phyloP scores from a whole-genome alignment of 306 rosid species.

The Cicer arietinum region DNA sequence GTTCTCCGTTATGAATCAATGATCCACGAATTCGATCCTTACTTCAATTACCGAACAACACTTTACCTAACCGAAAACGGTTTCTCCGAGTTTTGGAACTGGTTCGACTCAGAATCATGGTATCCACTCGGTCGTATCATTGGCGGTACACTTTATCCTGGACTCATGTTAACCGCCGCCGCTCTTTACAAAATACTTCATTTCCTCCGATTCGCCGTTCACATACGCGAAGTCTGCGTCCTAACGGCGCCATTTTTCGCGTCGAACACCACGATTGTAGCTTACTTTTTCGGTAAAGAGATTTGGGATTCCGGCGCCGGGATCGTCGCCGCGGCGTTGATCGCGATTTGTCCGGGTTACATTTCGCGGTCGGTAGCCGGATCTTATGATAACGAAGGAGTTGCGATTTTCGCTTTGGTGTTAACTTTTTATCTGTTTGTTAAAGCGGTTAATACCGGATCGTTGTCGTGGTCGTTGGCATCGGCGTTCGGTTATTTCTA shows the following conservation, averaged over 20 bases:
- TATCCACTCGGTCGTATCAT: slow-evolving; percentile 92
- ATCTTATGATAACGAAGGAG: slow-evolving; percentile 97
- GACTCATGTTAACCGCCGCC: slow-evolving; percentile 97
- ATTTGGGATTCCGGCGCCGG: slow-evolving; percentile 98
- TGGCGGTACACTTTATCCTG: slow-evolving; percentile 96
- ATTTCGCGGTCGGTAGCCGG: slow-evolving; percentile 97
- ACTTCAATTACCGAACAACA: slow-evolving; percentile 96
- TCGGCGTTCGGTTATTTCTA: slow-evolving; percentile 97
- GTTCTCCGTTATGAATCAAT: slow-evolving; percentile 97
- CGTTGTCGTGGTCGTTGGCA: slow-evolving; percentile 87
- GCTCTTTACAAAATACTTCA: slow-evolving; percentile 68
- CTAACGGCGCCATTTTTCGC: slow-evolving; percentile 95
- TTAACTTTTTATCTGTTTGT: slow-evolving; percentile 87
- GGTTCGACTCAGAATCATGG: slow-evolving; percentile 99
- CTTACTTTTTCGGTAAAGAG: slow-evolving; percentile 92
- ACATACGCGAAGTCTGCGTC: slow-evolving; percentile 97
- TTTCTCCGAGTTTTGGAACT: slow-evolving; percentile 96
- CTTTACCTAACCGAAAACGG: slow-evolving; percentile 78
- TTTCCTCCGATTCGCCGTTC: slow-evolving; percentile 76
- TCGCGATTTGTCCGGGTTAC: slow-evolving; percentile 96
- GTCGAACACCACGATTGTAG: slow-evolving; percentile 89
- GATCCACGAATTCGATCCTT: slow-evolving; percentile 99
- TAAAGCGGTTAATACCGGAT: slow-evolving; percentile 92
- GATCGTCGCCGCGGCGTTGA: slow-evolving; percentile 86
- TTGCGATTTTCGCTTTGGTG: slow-evolving; percentile 87